A percentile compares a stretch with the other conserved stretches of the same genome.
These are phyloP conservation scores for Solanum chmielewskii DNA, from an alignment of 257 asterid genomes.

Conservation along the genomic window DNA sequence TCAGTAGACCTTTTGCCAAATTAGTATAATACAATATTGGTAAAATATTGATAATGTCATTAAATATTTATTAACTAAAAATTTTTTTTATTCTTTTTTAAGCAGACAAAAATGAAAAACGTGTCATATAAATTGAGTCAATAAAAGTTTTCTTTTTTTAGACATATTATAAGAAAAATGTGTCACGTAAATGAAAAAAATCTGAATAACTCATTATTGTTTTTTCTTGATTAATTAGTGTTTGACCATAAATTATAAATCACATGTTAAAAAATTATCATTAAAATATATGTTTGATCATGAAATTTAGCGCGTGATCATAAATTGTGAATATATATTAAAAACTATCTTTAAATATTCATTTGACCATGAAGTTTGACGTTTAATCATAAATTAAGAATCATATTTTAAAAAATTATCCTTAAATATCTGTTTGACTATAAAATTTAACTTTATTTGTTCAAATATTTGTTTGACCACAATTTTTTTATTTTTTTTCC, in stretches of 20 bases:
- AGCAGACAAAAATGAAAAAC: accelerated
- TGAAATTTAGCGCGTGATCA: not conserved
- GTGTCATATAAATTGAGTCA: not conserved
- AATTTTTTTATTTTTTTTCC: not conserved
- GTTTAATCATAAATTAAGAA: not conserved
- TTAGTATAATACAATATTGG: not conserved
- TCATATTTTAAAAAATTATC: not conserved
- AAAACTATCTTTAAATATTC: too few species aligned
- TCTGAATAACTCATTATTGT: not conserved
- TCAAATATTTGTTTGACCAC: not conserved
- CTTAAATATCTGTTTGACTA: too few species aligned
- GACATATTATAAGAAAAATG: not conserved
- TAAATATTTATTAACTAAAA: too few species aligned
- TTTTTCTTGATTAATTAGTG: not conserved
- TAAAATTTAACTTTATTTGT: too few species aligned
- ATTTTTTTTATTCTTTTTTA: not conserved
- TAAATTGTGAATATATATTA: not conserved
- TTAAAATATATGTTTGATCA: not conserved
- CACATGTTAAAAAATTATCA: not conserved
- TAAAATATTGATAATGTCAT: not conserved
- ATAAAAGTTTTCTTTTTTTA: not conserved
- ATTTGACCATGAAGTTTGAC: not conserved
- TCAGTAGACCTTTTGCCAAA: not conserved
- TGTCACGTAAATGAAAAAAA: accelerated
- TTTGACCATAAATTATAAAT: not conserved